These are phyloP conservation scores for Plenodomus biglobosus DNA, from an alignment of 2,329 filamentous ascomycete genomes.

Conservation along the genomic window DNA sequence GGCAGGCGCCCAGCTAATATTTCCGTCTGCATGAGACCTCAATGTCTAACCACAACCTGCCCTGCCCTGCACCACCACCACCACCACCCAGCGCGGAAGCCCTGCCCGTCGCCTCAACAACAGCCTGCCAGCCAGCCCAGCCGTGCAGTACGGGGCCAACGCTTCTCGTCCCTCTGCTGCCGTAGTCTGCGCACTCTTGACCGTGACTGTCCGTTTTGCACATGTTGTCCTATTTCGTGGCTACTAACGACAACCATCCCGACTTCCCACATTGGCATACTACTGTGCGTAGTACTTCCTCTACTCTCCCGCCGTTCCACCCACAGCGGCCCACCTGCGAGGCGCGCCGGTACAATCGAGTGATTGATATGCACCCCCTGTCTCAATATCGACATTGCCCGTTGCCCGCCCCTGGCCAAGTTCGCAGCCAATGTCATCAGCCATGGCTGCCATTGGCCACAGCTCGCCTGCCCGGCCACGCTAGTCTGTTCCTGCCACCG, in stretches of 20 bases:
- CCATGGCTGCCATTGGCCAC: conserved; percentile 3
- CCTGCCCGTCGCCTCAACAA: conserved; percentile 20
- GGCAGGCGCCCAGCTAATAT: conserved; percentile 18
- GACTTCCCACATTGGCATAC: no score
- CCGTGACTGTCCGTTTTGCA: no score
- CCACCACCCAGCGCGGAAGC: not conserved
- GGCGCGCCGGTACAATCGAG: not conserved
- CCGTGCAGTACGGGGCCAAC: no score
- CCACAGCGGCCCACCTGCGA: no score
- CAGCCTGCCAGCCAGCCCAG: not conserved
- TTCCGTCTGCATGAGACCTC: conserved; percentile 7
- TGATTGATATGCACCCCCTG: conserved; percentile 2
- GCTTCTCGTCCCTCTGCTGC: no score
- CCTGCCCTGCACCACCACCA: no score
- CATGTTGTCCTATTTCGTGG: no score
- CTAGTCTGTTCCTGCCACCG: not conserved
- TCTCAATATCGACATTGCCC: conserved; percentile 6
- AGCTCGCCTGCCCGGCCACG: not conserved
- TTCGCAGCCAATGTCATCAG: conserved; percentile 2
- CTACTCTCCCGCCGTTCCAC: no score
- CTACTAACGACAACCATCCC: no score
- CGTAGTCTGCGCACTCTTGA: no score
- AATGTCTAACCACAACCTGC: conserved; percentile 17
- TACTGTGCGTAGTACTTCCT: no score
- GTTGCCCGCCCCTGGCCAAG: conserved; percentile 9